Conservation (phyloP, 2,329 filamentous ascomycete species). For the Fusarium decemcellulare region DNA sequence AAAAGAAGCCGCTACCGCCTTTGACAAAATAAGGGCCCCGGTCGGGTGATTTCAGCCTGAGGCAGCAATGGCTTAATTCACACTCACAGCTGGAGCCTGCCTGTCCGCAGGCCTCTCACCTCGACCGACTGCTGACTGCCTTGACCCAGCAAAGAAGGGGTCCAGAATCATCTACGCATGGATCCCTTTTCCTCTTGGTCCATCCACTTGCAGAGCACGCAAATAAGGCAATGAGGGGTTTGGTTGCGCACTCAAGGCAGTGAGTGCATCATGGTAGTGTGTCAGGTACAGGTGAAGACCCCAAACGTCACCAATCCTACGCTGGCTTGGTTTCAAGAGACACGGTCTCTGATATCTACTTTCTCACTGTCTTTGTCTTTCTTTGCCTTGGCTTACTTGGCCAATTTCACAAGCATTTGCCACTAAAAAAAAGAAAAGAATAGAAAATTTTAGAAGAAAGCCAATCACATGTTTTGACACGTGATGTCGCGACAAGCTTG, state of each 20-base stretch:
- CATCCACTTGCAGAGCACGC: conserved; percentile 27
- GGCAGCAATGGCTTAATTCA: conserved; percentile 33
- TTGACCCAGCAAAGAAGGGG: not conserved
- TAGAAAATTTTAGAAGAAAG: not conserved
- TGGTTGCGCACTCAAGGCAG: not conserved
- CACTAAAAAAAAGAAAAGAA: not conserved
- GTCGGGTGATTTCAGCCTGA: conserved; percentile 44
- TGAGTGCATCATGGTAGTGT: not conserved
- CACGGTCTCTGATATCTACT: no score
- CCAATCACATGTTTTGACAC: conserved; percentile 42
- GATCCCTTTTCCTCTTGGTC: conserved; percentile 8
- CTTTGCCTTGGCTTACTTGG: not conserved
- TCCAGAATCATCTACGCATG: conserved; percentile 16
- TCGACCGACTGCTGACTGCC: not conserved
- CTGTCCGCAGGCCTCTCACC: conserved; percentile 23
- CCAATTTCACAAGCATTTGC: conserved; percentile 11
- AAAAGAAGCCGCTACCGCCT: conserved; percentile 42
- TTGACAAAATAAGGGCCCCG: conserved; percentile 28
- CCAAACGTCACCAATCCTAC: not conserved
- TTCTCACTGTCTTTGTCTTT: not conserved
- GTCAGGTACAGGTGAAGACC: not conserved
- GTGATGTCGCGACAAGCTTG: conserved; percentile 42
- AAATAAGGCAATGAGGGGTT: conserved; percentile 21
- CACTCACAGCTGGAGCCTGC: not conserved
- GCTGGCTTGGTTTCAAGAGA: not conserved